Conservation (phyloP, 140 eudicot genomes). For the Flaveria floridana region DNA sequence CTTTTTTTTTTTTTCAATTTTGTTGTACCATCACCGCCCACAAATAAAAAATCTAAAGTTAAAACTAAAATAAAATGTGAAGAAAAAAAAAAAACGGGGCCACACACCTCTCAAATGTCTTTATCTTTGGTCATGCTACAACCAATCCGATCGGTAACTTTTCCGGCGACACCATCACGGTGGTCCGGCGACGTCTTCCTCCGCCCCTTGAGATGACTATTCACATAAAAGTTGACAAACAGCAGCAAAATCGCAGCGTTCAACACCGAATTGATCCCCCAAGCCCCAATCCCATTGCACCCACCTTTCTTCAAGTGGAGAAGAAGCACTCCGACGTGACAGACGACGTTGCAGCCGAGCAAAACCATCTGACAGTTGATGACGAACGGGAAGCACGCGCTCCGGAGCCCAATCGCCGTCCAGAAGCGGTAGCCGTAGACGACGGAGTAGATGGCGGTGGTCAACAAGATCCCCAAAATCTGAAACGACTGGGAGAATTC, state of each 20-base stretch:
- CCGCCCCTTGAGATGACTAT: slow-evolving; percentile 34
- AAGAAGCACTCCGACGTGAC: slow-evolving; percentile 70
- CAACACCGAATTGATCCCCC: slow-evolving; percentile 78
- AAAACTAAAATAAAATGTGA: not conserved
- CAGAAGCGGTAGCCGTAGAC: slow-evolving; percentile 83
- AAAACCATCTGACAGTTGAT: slow-evolving; percentile 62
- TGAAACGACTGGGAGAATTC: slow-evolving; percentile 83
- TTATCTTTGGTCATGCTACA: slow-evolving; percentile 14
- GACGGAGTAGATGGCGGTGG: slow-evolving; percentile 51
- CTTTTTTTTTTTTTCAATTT: not conserved
- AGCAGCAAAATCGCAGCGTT: slow-evolving; percentile 60
- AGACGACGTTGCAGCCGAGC: slow-evolving; percentile 48
- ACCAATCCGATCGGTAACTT: slow-evolving; percentile 9
- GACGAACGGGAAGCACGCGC: slow-evolving; percentile 75
- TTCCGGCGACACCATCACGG: not conserved
- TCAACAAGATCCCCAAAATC: slow-evolving; percentile 51
- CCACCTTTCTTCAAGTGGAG: slow-evolving; percentile 68
- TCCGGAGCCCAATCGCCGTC: slow-evolving; percentile 72
- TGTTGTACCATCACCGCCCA: slow-evolving; percentile 33
- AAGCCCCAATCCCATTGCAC: slow-evolving; percentile 85
- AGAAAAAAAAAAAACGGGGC: not conserved
- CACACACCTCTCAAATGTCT: slow-evolving; percentile 27
- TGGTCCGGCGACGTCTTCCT: slow-evolving; percentile 10
- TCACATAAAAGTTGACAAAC: slow-evolving; percentile 62
- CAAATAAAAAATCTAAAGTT: not conserved